Conservation (phyloP, 495 filamentous ascomycete species). For the Parathielavia appendiculata region DNA sequence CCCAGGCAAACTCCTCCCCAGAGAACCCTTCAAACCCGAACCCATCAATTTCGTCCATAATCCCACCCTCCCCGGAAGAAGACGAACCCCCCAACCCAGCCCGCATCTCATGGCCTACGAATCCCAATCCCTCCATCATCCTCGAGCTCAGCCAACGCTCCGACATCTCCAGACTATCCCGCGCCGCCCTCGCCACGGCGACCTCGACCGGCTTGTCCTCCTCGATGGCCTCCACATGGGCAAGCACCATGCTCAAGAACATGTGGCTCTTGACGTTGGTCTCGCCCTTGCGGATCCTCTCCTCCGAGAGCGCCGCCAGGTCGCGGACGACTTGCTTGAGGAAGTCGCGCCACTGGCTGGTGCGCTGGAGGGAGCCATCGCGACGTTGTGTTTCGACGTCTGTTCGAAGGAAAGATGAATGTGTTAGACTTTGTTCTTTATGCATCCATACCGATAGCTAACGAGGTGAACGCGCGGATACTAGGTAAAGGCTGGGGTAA, state of each 20-base stretch:
- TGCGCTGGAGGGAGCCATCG: constrained; percentile 2
- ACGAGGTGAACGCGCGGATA: too few species aligned
- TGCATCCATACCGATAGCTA: too few species aligned
- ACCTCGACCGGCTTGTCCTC: not conserved
- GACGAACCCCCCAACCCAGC: not conserved
- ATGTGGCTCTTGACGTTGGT: constrained; percentile 6
- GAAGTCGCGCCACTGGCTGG: not conserved
- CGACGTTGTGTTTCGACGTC: not conserved
- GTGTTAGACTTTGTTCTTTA: too few species aligned
- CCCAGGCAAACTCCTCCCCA: constrained; percentile 3
- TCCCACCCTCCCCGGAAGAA: too few species aligned
- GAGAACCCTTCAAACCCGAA: constrained; percentile 5
- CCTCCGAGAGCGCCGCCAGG: not conserved
- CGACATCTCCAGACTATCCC: constrained; percentile 1
- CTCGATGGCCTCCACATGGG: not conserved
- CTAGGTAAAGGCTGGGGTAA: too few species aligned
- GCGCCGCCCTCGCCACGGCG: not conserved
- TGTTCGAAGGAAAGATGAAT: too few species aligned
- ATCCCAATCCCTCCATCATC: not conserved
- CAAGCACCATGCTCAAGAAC: constrained; percentile 4
- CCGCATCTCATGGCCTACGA: not conserved
- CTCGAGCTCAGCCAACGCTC: not conserved
- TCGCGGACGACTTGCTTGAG: not conserved
- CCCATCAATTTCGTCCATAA: not conserved
- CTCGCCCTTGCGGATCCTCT: not conserved